Base-by-base conservation (phyloP, 2,329 filamentous ascomycete species). In the Mollisiaceae sp. region DNA sequence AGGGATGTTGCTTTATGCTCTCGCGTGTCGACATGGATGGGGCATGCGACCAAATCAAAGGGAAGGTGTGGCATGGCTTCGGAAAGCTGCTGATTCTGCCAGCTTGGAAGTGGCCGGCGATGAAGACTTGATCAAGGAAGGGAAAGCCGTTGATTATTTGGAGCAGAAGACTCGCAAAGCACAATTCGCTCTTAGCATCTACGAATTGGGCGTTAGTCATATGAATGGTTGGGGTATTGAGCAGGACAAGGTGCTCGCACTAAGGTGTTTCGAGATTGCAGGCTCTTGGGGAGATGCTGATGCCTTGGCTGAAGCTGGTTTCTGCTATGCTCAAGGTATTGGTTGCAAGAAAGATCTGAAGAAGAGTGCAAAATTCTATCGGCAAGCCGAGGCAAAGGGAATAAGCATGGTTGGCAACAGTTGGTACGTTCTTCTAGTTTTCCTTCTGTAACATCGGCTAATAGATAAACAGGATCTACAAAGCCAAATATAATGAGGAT, bases 381-480 rank as follows among this genome's bases (percentile, higher is more conserved):
- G 95, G 24, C 85, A 90, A 82, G 95, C 95, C 6, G 95, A 97
- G 77, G 89, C 90, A 27, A 95, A 95, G 79, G 95, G 95, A 8
- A 94, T 97, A 83, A 97, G 89, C 78, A 98, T 98, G 93, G 91
- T 97, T 64, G 95, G 95, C 63, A 98, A 98, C 77, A 97, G 93
- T 82, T 99, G 95, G 94, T 97, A 83, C 76, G 92, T 86, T 64
- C 66, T 58, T 45, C 60, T 38, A 22, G 8, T 20, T 41, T n/a
- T 6, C 32, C 8, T 55, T 54, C 27, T 35, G 50, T 39, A 1
- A 63, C 18, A 14, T 8, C 41, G 15, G 52, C 22, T 61, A 64
- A 39, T 58, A 52, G 59, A 12, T 9, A 11, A 59, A 14, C 54
- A 97, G 93, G 94, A 98, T 98, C 72, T 94, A 97, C 82, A 98